Evolutionary conservation across 805 yeast species (phyloP).

Genomic region (Schwanniomyces pseudopolymorphus): DNA sequence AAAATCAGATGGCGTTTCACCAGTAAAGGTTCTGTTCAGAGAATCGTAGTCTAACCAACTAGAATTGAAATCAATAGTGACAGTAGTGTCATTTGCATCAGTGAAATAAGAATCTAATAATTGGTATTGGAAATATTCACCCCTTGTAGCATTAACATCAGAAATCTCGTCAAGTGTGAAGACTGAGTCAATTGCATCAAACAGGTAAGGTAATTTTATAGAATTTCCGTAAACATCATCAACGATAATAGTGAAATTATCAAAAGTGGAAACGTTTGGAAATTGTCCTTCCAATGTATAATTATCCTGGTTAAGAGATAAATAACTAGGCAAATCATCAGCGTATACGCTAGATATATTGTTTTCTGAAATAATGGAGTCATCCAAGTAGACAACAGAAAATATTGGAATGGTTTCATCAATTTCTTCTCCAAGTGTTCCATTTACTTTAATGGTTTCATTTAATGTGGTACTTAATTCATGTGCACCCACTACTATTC

Average conservation of each 20-base stretch:
- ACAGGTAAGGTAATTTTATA: conserved; percentile 56
- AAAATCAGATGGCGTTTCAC: conserved; percentile 50
- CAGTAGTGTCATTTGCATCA: conserved; percentile 47
- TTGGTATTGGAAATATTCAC: conserved; percentile 56
- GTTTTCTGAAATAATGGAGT: conserved; percentile 39
- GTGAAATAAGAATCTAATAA: conserved; percentile 58
- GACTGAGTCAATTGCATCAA: conserved; percentile 53
- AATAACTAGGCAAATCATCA: conserved; percentile 61
- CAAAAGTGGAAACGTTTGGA: conserved; percentile 45
- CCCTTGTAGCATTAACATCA: conserved; percentile 67
- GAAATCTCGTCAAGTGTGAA: conserved; percentile 56
- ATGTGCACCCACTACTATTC: conserved; percentile 85
- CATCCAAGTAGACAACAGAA: conserved; percentile 63
- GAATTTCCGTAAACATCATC: conserved; percentile 60
- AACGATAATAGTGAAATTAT: conserved; percentile 55
- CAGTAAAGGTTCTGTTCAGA: conserved; percentile 64
- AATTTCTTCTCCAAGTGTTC: conserved; percentile 60
- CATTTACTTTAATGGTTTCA: conserved; percentile 58
- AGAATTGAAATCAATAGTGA: conserved; percentile 44
- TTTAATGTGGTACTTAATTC: conserved; percentile 67
- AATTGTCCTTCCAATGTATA: conserved; percentile 53
- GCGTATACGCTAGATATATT: conserved; percentile 58
- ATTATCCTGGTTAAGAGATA: conserved; percentile 39
- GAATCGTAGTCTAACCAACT: conserved; percentile 68
- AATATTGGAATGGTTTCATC: conserved; percentile 60